Evolutionary conservation across 2,329 filamentous ascomycete species (phyloP), one percentile per base, ranked within the genome.

Genomic region (Aspergillus tanneri): DNA sequence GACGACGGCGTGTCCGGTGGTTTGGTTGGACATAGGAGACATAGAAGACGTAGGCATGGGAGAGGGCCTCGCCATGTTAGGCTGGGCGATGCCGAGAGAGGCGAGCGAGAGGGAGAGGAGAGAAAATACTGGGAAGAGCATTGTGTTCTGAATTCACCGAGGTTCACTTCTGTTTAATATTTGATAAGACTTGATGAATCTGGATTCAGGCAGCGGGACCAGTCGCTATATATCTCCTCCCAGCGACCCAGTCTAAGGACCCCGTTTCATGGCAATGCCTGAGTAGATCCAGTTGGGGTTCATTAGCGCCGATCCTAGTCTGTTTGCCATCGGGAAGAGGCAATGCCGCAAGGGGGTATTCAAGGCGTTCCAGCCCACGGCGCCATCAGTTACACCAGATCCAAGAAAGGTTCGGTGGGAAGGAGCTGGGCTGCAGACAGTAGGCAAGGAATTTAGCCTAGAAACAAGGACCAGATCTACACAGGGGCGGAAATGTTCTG

Each of bases 1-100:
- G 14, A 72, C 58, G 11, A 67, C 56, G 14, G 70, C 70, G 25
- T 60, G 50, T 43, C 70, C 70, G 43, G 59, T 25, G 22, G 43
- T 56, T 32, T 36, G 47, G 24, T 32, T 8, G 27, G 27, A 6
- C 8, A 16, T 25, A 12, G 11, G 30, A 23, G 36, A 37, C 22
- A 23, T 18, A 9, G 45, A 37, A 16, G 44, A 45, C 46, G 36
- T 23, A 47, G 37, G n/a, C 22, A 22, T 51, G 43, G 43, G 34
- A 34, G 30, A 12, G 10, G 16, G 19, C 3, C 7, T 42, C 22
- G 14, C n/a, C n/a, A n/a, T n/a, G n/a, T n/a, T n/a, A n/a, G n/a
- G n/a, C n/a, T 28, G 43, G n/a, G 11, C 25, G 18, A 22, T 3
- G 14, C 19, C 5, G 7, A 22, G 18, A n/a, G 8, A 24, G 36